Base-by-base conservation (phyloP, 768 basidiomycete genomes). In the Termitomyces sp. region DNA sequence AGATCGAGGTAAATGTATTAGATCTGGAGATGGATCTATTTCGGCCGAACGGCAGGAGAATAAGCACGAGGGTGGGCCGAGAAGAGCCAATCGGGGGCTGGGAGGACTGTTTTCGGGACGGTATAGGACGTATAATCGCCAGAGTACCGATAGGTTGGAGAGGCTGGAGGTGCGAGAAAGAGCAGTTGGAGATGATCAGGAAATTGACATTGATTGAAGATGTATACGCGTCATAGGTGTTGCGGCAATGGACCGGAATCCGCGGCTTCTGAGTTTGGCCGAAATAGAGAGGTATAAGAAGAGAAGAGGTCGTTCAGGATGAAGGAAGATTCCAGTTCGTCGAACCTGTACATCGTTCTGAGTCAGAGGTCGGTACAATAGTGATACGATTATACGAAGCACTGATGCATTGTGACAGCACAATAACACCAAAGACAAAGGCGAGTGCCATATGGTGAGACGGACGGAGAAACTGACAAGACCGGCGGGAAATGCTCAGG, bases 21-120 rank as follows among this genome's bases (percentile, higher is more conserved):
- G 47, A 55, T 60, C 55, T 57, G n/a, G 64, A 71, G 72, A 68
- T 71, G 62, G 68, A 79, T 76, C 73, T 72, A 76, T 69, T 68
- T 76, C 74, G 77, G 76, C 74, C 78, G 80, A 78, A 72, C 74
- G 76, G 74, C 71, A 73, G 65, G 63, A 66, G 55, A 58, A 61
- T 62, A 50, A 65, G 70, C 78, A 80, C 73, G 75, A 74, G 76
- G 74, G 68, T 52, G 56, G 55, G 62, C 24, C 52, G 60, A 59
- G 65, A 63, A 55, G 32, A 62, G 65, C 79, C 77, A 82, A 82
- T 82, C 81, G 81, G 83, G 74, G 68, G 62, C 58, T 62, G 64
- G 62, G 71, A 69, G 62, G 69, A 57, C 67, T 64, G 68, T 65
- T 64, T 53, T 79, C 79, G 79, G 82, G 72, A 72, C 78, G 81